Evolutionary conservation across 1,284 basidiomycete genomes (phyloP), one percentile per base, ranked within the genome.

Genomic region (Cutaneotrichosporon curvatum): DNA sequence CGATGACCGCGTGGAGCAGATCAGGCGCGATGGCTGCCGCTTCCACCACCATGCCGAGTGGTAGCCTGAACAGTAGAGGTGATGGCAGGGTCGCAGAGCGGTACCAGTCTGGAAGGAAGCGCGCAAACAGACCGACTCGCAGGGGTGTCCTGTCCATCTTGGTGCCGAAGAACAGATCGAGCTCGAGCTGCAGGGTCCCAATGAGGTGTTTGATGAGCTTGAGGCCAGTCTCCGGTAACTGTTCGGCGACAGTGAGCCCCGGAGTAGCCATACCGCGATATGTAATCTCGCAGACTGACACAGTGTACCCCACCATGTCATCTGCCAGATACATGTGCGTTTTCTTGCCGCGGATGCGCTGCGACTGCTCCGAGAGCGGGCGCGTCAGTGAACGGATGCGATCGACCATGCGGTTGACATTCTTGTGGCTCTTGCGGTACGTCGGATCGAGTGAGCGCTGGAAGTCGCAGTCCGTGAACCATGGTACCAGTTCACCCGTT

Each of bases 281-380:
- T 0, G 85, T 79, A 19, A 87, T 79, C 70, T 96, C 92, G 45
- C 87, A 78, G n/a, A 80, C 76, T 2, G 83, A 75, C 37, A 96
- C 78, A 0, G 89, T 91, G 65, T 92, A 95, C 2, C 82, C 87
- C n/a, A 94, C 75, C 28, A 95, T 73, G 55, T 94, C 88, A 58
- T 92, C 86, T 0, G 91, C 87, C 3, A 96, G 74, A 61, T 92
- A 92, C 50, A 90, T 79, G 45, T 64, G 62, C 18, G 60, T 58
- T 38, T 70, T 69, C 40, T 58, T 61, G 20, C 64, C 61, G 40
- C 68, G 55, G 21, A 71, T 60, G n/a, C 64, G 57, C 28, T 63
- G 59, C 38, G 63, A 65, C 53, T 70, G 71, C 52, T 68, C 70
- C 10, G 63, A 71, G 32, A 67, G 55, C 6, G 63, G 65, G 23